Evolutionary conservation across 768 basidiomycete species (phyloP), one percentile per base, ranked within the genome.

Genomic region (Boletus vermiculosoides): DNA sequence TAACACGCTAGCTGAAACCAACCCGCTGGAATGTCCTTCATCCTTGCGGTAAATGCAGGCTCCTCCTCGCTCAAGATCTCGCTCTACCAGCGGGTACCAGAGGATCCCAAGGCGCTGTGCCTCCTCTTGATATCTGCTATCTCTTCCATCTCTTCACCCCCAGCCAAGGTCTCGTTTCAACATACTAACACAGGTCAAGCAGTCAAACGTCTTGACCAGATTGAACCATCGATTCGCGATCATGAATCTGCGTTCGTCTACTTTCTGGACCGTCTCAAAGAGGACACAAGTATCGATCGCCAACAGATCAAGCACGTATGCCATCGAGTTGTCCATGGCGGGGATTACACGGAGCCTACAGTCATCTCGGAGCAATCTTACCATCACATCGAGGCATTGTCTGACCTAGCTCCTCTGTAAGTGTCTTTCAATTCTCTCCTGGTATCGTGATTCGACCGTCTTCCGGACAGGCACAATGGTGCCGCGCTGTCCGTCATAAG

Each of bases 261-360:
- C 63, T 87, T 90, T 67, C 72, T 90, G 20, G 66, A 77, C 22
- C 71, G 72, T 55, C 72, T 88, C 33, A 65, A 77, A 54, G 49
- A 66, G 7, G 76, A 79, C 22, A 71, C 73, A 1, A 71, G 73
- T 44, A 75, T 85, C 42, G 76, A 83, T 54, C 62, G 64, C 5
- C 63, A 66, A 20, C 61, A 76, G 5, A 81, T 92, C 58, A 69
- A 66, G 7, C 74, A 83, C 56, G 75, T 88, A n/a, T 86, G 87
- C 61, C 88, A 90, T 66, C 82, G 86, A 37, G 87, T 94, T 42
- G 94, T 97, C 1, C 94, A 96, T 62, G 94, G 94, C 4, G 94
- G 93, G 3, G 82, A 85, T 45, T 90, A 87, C 62, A 74, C 75
- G n/a, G 77, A 83, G 30, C 88, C 92, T 0, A 83, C 92, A 20